A percentile compares a stretch with the other conserved stretches of the same genome.
Conservation (phyloP, 2,329 filamentous ascomycete species). For the Xylaria hypoxylon region DNA sequence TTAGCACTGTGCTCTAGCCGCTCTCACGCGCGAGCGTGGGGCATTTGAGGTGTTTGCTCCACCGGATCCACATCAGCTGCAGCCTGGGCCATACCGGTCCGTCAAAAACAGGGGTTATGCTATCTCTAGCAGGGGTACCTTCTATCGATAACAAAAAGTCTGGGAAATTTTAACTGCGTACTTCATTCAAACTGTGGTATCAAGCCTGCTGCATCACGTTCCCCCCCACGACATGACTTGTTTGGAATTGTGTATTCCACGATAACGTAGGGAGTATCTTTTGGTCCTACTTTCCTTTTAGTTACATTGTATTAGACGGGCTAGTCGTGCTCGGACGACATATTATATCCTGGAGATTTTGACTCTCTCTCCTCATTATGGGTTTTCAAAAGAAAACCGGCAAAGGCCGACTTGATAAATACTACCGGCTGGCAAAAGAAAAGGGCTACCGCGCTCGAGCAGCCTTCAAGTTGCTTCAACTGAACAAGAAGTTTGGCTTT, state of each 20-base stretch:
- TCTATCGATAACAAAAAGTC: constrained; percentile 38
- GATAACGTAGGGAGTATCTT: not conserved
- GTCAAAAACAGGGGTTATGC: not conserved
- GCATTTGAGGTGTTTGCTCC: not conserved
- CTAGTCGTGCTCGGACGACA: not conserved
- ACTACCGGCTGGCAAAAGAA: constrained; percentile 91
- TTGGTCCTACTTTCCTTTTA: not conserved
- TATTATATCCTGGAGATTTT: constrained; percentile 8
- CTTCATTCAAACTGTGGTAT: constrained; percentile 9
- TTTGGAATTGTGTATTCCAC: constrained; percentile 12
- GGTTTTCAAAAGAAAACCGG: constrained; percentile 99
- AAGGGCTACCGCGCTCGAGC: constrained; percentile 74
- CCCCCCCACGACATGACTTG: constrained; percentile 1
- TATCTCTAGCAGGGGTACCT: constrained; percentile 12
- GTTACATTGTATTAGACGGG: not conserved
- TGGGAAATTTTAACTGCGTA: constrained; percentile 37
- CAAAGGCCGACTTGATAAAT: constrained; percentile 97
- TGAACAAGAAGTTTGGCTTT: constrained; percentile 99
- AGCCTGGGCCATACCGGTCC: not conserved
- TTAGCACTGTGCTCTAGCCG: constrained; percentile 28
- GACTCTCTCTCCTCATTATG: constrained; percentile 64
- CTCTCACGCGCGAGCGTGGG: constrained; percentile 22
- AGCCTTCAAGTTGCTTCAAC: constrained; percentile 67
- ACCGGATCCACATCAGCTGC: constrained; percentile 3
- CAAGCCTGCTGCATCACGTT: not conserved